Conservation (phyloP, 306 rosid species). For the Begonia fuchsioides region DNA sequence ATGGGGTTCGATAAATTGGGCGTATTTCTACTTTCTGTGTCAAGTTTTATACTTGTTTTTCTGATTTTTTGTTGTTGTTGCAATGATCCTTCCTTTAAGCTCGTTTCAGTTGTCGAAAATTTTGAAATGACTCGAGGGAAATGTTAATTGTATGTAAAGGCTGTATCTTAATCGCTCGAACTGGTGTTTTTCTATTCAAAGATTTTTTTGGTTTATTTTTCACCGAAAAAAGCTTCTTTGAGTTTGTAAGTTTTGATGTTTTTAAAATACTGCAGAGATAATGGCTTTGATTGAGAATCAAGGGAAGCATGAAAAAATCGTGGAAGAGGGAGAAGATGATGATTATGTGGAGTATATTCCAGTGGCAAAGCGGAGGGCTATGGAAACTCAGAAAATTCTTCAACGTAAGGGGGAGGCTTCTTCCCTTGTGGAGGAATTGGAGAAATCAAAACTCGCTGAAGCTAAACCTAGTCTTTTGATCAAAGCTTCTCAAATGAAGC, state of each 20-base stretch:
- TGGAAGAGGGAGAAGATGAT: conserved; percentile 79
- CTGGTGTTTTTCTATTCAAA: too few relatives aligned
- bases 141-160: too few relatives aligned
- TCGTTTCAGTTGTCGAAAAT: too few relatives aligned
- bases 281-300: conserved; percentile 3
- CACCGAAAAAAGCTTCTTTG: not conserved
- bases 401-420: conserved; percentile 59
- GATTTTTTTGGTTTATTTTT: too few relatives aligned
- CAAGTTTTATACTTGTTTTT: too few relatives aligned
- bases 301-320: conserved; percentile 25
- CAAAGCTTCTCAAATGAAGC: conserved; percentile 69
- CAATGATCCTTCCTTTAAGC: too few relatives aligned
- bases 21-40: too few relatives aligned
- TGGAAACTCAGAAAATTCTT: conserved; percentile 80
- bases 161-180: too few relatives aligned
- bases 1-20: too few relatives aligned
- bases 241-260: not conserved
- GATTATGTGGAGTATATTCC: conserved; percentile 76
- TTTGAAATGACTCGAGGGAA: too few relatives aligned
- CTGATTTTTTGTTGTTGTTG: too few relatives aligned
- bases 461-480: conserved; percentile 71
- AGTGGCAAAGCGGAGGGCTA: conserved; percentile 75
- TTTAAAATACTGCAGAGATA: too few relatives aligned
- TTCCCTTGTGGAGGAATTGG: conserved; percentile 50
- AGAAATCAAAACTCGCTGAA: conserved; percentile 43